Conservation (phyloP, 192 early-diverging fungal species). For the Lunasporangiospora selenospora region DNA sequence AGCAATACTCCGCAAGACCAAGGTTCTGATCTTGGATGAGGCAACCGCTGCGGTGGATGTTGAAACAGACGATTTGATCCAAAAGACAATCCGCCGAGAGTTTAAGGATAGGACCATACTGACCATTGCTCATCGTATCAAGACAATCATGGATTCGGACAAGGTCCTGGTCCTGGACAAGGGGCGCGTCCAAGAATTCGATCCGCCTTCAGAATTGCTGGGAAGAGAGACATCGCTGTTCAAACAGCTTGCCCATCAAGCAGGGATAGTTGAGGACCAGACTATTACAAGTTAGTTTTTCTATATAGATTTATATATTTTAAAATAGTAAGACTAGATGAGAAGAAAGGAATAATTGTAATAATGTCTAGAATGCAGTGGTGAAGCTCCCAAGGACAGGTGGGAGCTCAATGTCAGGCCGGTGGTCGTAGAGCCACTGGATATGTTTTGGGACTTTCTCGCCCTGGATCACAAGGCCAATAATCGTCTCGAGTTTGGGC, state of each 20-base stretch:
- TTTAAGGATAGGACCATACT: conserved; percentile 30
- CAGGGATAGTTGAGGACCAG: too few relatives aligned
- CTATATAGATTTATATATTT: too few relatives aligned
- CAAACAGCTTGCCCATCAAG: too few relatives aligned
- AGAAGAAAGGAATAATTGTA: too few relatives aligned
- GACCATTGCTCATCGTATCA: conserved; percentile 51
- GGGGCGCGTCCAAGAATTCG: too few relatives aligned
- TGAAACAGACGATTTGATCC: too few relatives aligned
- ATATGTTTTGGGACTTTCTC: conserved; percentile 24
- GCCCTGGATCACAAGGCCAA: conserved; percentile 27
- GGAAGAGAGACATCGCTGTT: too few relatives aligned
- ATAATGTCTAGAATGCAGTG: neutral
- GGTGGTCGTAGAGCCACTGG: conserved; percentile 38
- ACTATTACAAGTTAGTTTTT: too few relatives aligned
- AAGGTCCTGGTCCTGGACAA: too few relatives aligned
- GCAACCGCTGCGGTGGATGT: conserved; percentile 75
- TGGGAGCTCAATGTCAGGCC: conserved; percentile 30
- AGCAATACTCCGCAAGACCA: too few relatives aligned
- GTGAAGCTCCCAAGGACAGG: conserved; percentile 27
- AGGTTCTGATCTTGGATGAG: conserved; percentile 81
- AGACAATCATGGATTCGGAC: conserved; percentile 52
- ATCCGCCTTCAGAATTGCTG: too few relatives aligned
- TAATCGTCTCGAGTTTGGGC: conserved; percentile 27
- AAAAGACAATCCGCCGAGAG: conserved; percentile 15
- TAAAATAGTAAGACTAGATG: too few relatives aligned